Conservation (phyloP, 768 basidiomycete genomes). For the Calocera viscosa region DNA sequence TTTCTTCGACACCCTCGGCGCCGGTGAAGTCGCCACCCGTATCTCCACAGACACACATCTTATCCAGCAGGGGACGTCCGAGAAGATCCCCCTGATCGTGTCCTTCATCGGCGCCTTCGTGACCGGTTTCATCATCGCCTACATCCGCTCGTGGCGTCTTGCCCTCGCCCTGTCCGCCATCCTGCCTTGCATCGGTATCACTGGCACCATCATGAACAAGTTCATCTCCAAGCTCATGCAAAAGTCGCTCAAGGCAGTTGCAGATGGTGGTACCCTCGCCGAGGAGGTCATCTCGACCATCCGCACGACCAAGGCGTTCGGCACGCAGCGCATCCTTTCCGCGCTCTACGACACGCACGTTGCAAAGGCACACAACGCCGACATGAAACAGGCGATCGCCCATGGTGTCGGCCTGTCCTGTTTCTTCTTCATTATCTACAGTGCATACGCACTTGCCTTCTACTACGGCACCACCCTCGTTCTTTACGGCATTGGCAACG, state of each 20-base stretch:
- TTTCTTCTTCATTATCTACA: conserved; percentile 30
- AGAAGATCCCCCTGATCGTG: conserved; percentile 27
- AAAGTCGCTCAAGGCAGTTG: conserved; percentile 25
- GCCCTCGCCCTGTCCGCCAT: conserved; percentile 31
- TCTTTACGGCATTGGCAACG: conserved; percentile 19
- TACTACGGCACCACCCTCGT: conserved; percentile 31
- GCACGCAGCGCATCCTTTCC: conserved; percentile 26
- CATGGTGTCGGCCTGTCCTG: conserved; percentile 24
- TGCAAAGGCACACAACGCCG: conserved; percentile 21
- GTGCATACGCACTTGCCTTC: conserved; percentile 29
- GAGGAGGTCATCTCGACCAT: conserved; percentile 34
- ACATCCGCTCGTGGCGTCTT: conserved; percentile 31
- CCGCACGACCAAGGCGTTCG: conserved; percentile 33
- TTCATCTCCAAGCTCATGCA: conserved; percentile 25
- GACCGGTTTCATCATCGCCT: conserved; percentile 30
- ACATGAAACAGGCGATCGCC: conserved; percentile 20
- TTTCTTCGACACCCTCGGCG: conserved; percentile 35
- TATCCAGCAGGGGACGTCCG: conserved; percentile 32
- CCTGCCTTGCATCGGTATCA: conserved; percentile 30
- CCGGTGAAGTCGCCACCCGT: conserved; percentile 35
- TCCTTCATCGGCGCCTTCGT: conserved; percentile 27
- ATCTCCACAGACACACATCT: conserved; percentile 31
- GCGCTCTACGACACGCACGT: conserved; percentile 28
- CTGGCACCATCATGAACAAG: conserved; percentile 21
- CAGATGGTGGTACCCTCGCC: conserved; percentile 29